Percentiles rank a stretch among this genome's conserved stretches.
phyloP scores from a whole-genome alignment of 2,329 filamentous ascomycete species.

The Penicillium sp. region DNA sequence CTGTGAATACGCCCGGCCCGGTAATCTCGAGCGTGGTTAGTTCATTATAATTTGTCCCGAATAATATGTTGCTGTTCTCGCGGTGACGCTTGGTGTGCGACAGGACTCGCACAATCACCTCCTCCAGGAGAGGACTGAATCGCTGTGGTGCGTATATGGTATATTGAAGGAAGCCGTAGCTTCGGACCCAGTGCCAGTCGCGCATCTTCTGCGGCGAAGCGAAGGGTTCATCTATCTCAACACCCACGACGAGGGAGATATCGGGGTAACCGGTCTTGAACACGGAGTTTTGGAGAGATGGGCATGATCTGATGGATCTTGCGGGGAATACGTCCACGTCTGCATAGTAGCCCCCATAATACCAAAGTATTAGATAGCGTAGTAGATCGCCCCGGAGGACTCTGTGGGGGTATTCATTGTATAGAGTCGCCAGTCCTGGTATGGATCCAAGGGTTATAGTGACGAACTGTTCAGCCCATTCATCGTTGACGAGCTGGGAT shows the following conservation, averaged over 20 bases:
- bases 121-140: conserved; percentile 33
- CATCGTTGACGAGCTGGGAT: conserved; percentile 25
- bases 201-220: conserved; percentile 29
- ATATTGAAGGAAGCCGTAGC: conserved; percentile 35
- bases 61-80: conserved; percentile 10
- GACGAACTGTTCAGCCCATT: conserved; percentile 27
- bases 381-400: conserved; percentile 49
- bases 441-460: conserved; percentile 21
- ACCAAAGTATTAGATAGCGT: conserved; percentile 36
- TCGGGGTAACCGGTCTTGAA: conserved; percentile 16
- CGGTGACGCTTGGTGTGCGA: conserved; percentile 30
- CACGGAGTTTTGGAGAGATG: conserved; percentile 20
- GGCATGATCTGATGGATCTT: conserved; percentile 27
- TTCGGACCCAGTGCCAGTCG: conserved; percentile 34
- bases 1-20: conserved; percentile 34
- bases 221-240: conserved; percentile 37
- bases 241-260: conserved; percentile 31
- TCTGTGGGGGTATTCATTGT: conserved; percentile 42
- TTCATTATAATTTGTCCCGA: conserved; percentile 23
- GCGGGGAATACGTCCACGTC: conserved; percentile 33
- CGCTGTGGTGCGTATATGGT: conserved; percentile 34
- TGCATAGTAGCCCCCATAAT: conserved; percentile 35
- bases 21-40: conserved; percentile 30
- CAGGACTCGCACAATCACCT: conserved; percentile 30
- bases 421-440: conserved; percentile 26